Evolutionary conservation across 2,329 filamentous ascomycete species (phyloP), one percentile per base, ranked within the genome.

Genomic region (Nannizziopsis arthrosporioides): DNA sequence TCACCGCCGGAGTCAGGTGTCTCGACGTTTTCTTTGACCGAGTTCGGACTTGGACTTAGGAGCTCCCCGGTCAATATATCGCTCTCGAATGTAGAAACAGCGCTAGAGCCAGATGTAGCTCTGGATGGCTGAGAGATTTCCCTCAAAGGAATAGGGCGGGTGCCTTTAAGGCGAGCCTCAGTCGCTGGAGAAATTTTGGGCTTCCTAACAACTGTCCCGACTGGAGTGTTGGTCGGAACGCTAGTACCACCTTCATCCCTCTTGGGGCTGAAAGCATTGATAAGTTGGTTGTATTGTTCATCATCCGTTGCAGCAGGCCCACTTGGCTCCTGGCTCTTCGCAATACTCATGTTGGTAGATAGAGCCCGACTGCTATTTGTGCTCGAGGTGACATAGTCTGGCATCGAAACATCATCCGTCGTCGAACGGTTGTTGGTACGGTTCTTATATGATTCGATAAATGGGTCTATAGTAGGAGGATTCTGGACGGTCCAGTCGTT

Each of bases 391-490:
- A 57, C 55, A 56, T 72, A 71, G 51, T 74, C 72, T 4, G 68
- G 67, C 72, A 74, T 74, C 19, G 70, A 66, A 12, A 70, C 54
- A 51, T 74, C 71, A 48, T 71, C 63, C 51, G 68, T 57, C 41
- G 61, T 64, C 49, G 67, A 64, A 53, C 62, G 61, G 39, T 59
- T 56, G 35, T 61, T 61, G 27, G 62, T 57, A 18, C 41, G 40
- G 22, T 64, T 59, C 48, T 59, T 50, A 12, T 59, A 61, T n/a
- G 67, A 55, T 10, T 70, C 69, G 12, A 64, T 57, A 44, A 69
- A 69, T 2, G 70, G 66, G 51, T 73, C 69, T 37, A 59, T 58
- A 36, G 60, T 55, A 40, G 59, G 54, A 30, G 61, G 57, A 35
- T 56, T 52, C 14, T 53, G 58, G 12, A 41, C 50, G 19, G 46